Evolutionary conservation across 768 basidiomycete species (phyloP), one percentile per base, ranked within the genome.

Genomic region (Panaeolus papilionaceus): DNA sequence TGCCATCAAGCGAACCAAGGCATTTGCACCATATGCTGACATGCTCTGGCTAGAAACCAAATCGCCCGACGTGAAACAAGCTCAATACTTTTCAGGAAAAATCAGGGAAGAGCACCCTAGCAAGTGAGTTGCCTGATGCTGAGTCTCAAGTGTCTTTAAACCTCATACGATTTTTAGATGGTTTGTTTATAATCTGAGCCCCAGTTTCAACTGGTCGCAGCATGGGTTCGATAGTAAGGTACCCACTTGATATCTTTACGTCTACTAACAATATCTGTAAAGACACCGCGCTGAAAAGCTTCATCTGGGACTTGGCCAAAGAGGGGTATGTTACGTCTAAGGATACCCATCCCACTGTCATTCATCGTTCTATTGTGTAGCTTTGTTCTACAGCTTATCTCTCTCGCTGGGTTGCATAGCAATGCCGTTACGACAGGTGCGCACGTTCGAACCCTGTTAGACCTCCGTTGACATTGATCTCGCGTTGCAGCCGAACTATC

Each of bases 31-130:
- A 20, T 92, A 94, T 71, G 90, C 94, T 14, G 95, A 98, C 77
- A 85, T 96, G 71, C 81, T 96, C 54, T 98, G 95, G 96, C 85
- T 96, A 51, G 96, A 97, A 81, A 98, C 96, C 2, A 95, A 94
- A 73, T 84, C 85, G n/a, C 95, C 96, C 9, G 86, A 95, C 75
- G 82, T 97, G 26, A 84, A 89, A 66, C 88, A 95, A 75, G 95
- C 95, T 2, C 84, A 88, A 39, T 86, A 83, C 38, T 95, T 96
- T 77, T 90, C 95, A 2, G 81, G 90, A 54, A 86, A 86, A 74
- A 92, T 96, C 71, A 82, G 92, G 64, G 86, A 86, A 69, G 83
- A 84, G 74, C 86, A 87, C 73, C 94, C 95, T 45, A 88, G 84
- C 69, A 94, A 93, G 90, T 90, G 68, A 64, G 84, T 73, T 39